Conservation (phyloP, 2,329 filamentous ascomycete genomes). For the Gyromitra esculenta region DNA sequence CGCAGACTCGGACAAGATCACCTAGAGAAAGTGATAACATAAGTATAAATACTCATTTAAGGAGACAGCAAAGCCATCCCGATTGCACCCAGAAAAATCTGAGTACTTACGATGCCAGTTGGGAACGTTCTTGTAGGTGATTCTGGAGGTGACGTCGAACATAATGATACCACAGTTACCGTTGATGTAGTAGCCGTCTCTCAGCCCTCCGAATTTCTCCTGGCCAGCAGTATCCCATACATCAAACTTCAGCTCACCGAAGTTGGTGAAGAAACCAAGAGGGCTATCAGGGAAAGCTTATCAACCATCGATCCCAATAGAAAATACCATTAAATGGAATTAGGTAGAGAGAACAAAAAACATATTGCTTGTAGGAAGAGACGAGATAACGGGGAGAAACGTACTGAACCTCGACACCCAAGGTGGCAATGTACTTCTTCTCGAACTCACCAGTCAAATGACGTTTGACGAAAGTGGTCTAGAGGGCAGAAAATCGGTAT, state of each 20-base stretch:
- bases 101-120: constrained; percentile 96
- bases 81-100: constrained; percentile 9
- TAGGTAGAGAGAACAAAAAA: neutral
- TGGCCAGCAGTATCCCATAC: constrained; percentile 99
- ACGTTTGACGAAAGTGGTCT: constrained; percentile 99
- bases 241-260: constrained; percentile 96
- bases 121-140: constrained; percentile 99
- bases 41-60: neutral
- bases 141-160: constrained; percentile 99
- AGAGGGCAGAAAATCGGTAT: constrained; percentile 54
- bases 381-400: constrained; percentile 19
- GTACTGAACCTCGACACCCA: constrained; percentile 94
- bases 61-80: constrained; percentile 48
- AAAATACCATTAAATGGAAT: constrained; percentile 8
- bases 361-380: neutral
- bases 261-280: constrained; percentile 90
- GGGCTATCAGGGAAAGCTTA: constrained; percentile 64
- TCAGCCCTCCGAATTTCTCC: constrained; percentile 99
- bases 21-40: constrained; percentile 65
- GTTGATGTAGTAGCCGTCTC: constrained; percentile 99
- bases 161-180: constrained; percentile 99
- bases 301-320: constrained; percentile 10
- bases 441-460: constrained; percentile 99
- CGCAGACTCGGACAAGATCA: constrained; percentile 98
- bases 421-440: constrained; percentile 99